These are phyloP conservation scores for Claviceps sp. DNA, from an alignment of 2,329 filamentous ascomycete genomes.

Conservation along the genomic window DNA sequence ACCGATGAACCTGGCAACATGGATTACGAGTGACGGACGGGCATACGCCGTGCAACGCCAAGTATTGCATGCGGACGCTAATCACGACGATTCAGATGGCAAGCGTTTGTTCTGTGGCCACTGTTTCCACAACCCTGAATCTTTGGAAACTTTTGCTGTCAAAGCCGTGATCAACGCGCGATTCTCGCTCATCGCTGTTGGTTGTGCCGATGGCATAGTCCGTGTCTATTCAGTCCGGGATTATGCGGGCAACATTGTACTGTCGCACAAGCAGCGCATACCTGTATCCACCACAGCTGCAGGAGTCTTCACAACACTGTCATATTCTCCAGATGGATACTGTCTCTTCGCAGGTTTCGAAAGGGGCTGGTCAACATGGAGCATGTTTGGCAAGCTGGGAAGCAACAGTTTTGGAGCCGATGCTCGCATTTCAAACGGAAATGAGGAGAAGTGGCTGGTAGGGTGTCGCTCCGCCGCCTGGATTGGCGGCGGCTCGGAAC, in stretches of 20 bases:
- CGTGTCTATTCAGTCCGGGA: conserved; percentile 87
- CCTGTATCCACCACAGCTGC: conserved; percentile 54
- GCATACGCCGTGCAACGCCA: conserved; percentile 82
- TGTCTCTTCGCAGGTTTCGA: conserved; percentile 90
- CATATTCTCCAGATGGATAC: conserved; percentile 90
- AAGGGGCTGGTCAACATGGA: conserved; percentile 91
- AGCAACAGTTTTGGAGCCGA: conserved; percentile 73
- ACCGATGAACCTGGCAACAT: conserved; percentile 90
- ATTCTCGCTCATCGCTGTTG: conserved; percentile 85
- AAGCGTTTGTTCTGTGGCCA: conserved; percentile 75
- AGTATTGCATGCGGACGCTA: conserved; percentile 23
- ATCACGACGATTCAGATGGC: conserved; percentile 30
- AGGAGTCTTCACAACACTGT: conserved; percentile 59
- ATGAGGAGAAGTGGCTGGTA: conserved; percentile 73
- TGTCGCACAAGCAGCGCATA: conserved; percentile 64
- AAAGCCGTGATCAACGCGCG: conserved; percentile 81
- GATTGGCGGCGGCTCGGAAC: conserved; percentile 77
- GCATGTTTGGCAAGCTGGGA: conserved; percentile 85
- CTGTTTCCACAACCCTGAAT: conserved; percentile 69
- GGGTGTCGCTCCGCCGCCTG: conserved; percentile 69
- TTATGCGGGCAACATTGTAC: conserved; percentile 81
- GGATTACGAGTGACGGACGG: conserved; percentile 78
- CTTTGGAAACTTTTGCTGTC: conserved; percentile 45
- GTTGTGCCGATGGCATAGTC: conserved; percentile 65
- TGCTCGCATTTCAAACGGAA: conserved; percentile 44